A percentile compares a stretch with the other conserved stretches of the same genome.
phyloP scores from a whole-genome alignment of 73 alveolate genomes.

The Uronychia binucleata region DNA sequence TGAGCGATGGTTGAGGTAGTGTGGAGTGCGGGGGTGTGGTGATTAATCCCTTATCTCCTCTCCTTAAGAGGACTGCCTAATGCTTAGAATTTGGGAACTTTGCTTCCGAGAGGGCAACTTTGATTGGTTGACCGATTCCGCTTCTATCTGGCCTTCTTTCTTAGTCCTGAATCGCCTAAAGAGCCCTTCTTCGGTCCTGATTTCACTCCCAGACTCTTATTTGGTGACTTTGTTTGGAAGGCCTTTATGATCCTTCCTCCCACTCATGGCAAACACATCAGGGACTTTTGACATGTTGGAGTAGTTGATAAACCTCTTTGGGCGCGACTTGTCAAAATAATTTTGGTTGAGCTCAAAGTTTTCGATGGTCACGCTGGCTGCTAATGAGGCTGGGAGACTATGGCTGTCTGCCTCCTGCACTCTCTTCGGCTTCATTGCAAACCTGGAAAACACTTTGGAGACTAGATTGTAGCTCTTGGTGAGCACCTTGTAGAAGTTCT shows the following conservation, averaged over 20 bases:
- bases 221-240: no score
- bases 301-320: no score
- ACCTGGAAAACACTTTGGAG: neutral
- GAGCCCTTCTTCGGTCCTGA: no score
- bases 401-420: neutral
- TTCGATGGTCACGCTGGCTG: neutral
- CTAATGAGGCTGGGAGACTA: neutral
- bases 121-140: neutral
- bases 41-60: neutral
- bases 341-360: neutral
- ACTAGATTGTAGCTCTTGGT: neutral
- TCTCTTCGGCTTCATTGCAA: neutral
- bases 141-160: neutral
- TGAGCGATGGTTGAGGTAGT: conserved; percentile 1
- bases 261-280: no score
- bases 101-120: neutral
- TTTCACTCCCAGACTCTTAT: neutral
- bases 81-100: neutral
- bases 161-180: no score
- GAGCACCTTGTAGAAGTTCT: neutral
- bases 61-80: neutral
- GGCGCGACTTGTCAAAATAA: neutral
- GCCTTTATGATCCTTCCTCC: no score
- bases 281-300: no score
- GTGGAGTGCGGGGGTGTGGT: neutral